These are phyloP conservation scores for Ogataea trehalophila DNA, from an alignment of 805 yeast species.

Conservation along the genomic window DNA sequence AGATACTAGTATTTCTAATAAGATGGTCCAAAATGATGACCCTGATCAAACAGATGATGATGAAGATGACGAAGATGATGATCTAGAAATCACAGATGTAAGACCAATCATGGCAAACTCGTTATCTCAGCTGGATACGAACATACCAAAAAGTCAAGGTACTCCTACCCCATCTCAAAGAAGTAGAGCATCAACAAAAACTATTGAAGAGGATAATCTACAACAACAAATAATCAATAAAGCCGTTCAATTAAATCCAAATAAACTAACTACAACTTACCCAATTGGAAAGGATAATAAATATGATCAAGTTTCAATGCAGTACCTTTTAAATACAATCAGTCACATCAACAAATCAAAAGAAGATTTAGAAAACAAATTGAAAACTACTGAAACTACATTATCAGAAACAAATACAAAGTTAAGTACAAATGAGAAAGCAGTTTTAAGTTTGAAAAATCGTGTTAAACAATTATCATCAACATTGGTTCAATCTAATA, in stretches of 20 bases:
- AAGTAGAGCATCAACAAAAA: neutral
- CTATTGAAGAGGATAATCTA: neutral
- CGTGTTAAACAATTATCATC: slow-evolving; percentile 3
- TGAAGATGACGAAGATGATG: neutral
- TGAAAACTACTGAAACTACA: slow-evolving; percentile 5
- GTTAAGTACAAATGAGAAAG: slow-evolving; percentile 3
- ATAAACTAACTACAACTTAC: neutral
- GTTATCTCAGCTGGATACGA: neutral
- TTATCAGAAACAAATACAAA: slow-evolving; percentile 4
- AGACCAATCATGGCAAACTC: neutral
- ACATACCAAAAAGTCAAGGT: neutral
- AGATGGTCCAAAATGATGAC: neutral
- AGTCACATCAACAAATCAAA: slow-evolving; percentile 9
- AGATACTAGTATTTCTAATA: neutral
- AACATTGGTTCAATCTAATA: slow-evolving; percentile 1
- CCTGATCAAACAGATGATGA: neutral
- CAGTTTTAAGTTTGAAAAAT: slow-evolving; percentile 8
- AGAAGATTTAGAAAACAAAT: slow-evolving; percentile 4
- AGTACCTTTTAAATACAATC: slow-evolving; percentile 18
- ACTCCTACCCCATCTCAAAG: slow-evolving; percentile 1
- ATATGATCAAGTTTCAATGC: slow-evolving; percentile 12
- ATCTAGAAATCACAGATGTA: slow-evolving; percentile 1
- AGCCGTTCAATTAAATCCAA: neutral
- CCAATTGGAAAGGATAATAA: neutral
- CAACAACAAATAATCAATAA: neutral